Conservation (phyloP, 2,329 filamentous ascomycete species). For the Blumeria graminis region DNA sequence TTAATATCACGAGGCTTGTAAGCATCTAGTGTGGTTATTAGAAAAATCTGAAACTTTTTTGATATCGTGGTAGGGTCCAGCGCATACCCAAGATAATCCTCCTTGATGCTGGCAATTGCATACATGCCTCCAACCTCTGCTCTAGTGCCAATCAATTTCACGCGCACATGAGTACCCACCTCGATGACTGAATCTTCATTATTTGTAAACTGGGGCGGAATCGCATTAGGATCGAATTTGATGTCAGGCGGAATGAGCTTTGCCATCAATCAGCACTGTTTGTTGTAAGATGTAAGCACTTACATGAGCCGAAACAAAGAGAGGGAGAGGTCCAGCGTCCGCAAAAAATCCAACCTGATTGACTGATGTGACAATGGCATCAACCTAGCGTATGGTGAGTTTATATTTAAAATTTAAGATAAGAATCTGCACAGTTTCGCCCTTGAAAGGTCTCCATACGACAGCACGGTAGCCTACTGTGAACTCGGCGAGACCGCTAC, state of each 20-base stretch:
- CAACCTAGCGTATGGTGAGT: constrained; percentile 34
- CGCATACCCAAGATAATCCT: constrained; percentile 43
- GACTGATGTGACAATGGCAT: constrained; percentile 78
- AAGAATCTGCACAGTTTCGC: constrained; percentile 56
- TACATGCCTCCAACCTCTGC: constrained; percentile 89
- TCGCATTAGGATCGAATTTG: constrained; percentile 86
- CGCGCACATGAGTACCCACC: constrained; percentile 72
- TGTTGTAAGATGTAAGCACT: constrained; percentile 3
- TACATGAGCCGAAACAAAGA: constrained; percentile 40
- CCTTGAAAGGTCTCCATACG: constrained; percentile 93
- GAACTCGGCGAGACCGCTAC: constrained; percentile 80
- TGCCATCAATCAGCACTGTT: neutral
- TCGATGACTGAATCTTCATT: constrained; percentile 87
- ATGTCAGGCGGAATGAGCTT: constrained; percentile 80
- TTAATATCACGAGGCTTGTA: constrained; percentile 8
- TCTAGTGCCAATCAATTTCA: constrained; percentile 84
- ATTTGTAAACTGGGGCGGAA: constrained; percentile 90
- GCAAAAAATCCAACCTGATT: constrained; percentile 84
- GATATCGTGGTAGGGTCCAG: too few relatives aligned
- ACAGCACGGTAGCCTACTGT: constrained; percentile 88
- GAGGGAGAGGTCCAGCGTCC: constrained; percentile 50
- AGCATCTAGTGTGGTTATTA: constrained; percentile 7
- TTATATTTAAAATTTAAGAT: constrained; percentile 5
- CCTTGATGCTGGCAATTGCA: constrained; percentile 93
- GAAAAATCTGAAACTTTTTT: neutral